Evolutionary conservation across 2,329 filamentous ascomycete species (phyloP).

Genomic region (Colletotrichum sp.): DNA sequence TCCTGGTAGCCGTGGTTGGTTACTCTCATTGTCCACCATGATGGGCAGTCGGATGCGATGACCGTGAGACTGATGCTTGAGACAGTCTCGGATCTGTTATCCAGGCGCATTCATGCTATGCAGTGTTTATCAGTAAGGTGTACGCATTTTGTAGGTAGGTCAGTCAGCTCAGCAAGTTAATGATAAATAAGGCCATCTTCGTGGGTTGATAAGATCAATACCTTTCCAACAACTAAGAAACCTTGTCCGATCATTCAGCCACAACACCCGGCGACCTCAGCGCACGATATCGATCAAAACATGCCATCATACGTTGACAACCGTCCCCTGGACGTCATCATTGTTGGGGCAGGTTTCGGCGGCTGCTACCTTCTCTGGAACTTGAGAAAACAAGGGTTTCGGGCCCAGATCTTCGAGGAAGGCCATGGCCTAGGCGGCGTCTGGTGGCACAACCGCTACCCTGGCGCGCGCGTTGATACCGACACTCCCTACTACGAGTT

Average conservation of each 20-base stretch:
- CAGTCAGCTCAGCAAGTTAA: not conserved
- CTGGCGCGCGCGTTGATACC: conserved; percentile 38
- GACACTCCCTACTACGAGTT: conserved; percentile 30
- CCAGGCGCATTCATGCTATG: not conserved
- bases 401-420: not conserved
- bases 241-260: not conserved
- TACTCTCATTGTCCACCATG: not conserved
- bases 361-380: not conserved
- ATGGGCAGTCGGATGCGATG: not conserved
- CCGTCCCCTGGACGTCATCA: not conserved
- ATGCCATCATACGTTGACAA: not conserved
- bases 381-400: not conserved
- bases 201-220: not conserved
- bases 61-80: not conserved
- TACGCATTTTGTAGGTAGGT: not conserved
- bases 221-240: not conserved
- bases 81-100: not conserved
- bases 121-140: not conserved
- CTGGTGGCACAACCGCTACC: conserved; percentile 43
- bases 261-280: not conserved
- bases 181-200: not conserved
- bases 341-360: not conserved
- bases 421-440: conserved; percentile 25
- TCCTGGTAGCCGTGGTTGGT: not conserved
- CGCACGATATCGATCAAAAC: not conserved